Evolutionary conservation across 352 stramenopile genomes (phyloP).

Genomic region (Phytophthora meadii): DNA sequence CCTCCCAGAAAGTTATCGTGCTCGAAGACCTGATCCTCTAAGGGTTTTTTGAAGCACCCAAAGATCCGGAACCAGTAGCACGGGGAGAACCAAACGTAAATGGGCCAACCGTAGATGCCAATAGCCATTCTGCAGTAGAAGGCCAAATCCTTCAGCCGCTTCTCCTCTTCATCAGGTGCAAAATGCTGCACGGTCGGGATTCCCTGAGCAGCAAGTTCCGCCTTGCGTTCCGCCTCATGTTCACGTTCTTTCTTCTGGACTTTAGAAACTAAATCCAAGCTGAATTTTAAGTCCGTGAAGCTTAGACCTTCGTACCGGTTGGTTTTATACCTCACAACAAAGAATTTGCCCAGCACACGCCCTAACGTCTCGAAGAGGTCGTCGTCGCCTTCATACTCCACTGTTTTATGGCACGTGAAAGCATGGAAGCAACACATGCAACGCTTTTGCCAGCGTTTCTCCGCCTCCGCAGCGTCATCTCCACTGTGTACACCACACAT

Average conservation of each 20-base stretch:
- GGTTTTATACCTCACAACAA: constrained; percentile 75
- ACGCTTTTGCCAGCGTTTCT: constrained; percentile 71
- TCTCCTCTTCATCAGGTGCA: constrained; percentile 48
- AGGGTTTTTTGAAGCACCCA: constrained; percentile 56
- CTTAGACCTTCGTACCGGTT: constrained; percentile 69
- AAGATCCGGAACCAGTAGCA: constrained; percentile 77
- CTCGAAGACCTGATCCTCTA: constrained; percentile 59
- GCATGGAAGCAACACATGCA: constrained; percentile 67
- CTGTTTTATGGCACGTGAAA: constrained; percentile 56
- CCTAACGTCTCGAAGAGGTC: constrained; percentile 77
- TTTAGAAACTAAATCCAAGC: constrained; percentile 67
- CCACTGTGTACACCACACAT: constrained; percentile 74
- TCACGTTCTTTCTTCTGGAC: constrained; percentile 62
- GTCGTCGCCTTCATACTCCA: constrained; percentile 53
- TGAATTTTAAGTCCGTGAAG: constrained; percentile 79
- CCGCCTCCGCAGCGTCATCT: constrained; percentile 55
- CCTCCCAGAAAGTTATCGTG: constrained; percentile 67
- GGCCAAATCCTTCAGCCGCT: constrained; percentile 54
- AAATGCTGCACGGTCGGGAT: constrained; percentile 42
- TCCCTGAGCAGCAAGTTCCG: constrained; percentile 31
- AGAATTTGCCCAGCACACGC: constrained; percentile 74
- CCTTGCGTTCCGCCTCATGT: constrained; percentile 33
- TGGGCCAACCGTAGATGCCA: constrained; percentile 83
- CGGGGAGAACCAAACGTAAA: constrained; percentile 82
- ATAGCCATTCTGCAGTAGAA: constrained; percentile 76